These are phyloP conservation scores for Hyphodiscus sp. DNA, from an alignment of 2,329 filamentous ascomycete species.

Conservation along the genomic window DNA sequence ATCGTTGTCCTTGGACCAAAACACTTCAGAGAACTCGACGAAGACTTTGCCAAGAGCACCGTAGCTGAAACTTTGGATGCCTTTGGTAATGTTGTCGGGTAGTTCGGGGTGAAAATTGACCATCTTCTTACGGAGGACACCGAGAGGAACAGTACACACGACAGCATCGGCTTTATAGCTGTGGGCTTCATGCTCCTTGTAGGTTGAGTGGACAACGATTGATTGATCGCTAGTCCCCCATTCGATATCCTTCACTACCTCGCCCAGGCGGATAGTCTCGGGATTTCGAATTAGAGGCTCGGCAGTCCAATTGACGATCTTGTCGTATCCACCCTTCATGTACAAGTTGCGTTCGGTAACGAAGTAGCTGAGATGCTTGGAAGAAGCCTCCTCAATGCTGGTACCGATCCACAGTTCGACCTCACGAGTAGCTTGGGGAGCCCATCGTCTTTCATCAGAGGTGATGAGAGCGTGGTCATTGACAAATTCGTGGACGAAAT, in stretches of 20 bases:
- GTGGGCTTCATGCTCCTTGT: slow-evolving; percentile 17
- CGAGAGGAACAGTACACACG: slow-evolving; percentile 34
- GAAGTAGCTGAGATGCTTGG: slow-evolving; percentile 37
- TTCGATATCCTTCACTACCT: slow-evolving; percentile 33
- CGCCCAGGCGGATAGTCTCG: slow-evolving; percentile 32
- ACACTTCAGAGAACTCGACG: slow-evolving; percentile 37
- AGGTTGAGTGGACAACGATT: slow-evolving; percentile 22
- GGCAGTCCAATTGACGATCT: slow-evolving; percentile 36
- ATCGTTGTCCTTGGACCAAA: slow-evolving; percentile 40
- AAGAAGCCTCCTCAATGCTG: slow-evolving; percentile 35
- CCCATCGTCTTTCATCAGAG: slow-evolving; percentile 37
- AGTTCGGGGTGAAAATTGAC: slow-evolving; percentile 35
- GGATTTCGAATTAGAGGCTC: slow-evolving; percentile 31
- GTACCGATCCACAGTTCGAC: slow-evolving; percentile 39
- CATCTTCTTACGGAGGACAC: slow-evolving; percentile 34
- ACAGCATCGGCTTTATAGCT: slow-evolving; percentile 33
- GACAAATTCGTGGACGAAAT: slow-evolving; percentile 36
- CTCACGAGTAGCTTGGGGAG: slow-evolving; percentile 37
- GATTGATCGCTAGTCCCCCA: slow-evolving; percentile 32
- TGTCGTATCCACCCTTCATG: slow-evolving; percentile 40
- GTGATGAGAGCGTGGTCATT: slow-evolving; percentile 35
- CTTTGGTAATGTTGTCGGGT: slow-evolving; percentile 31
- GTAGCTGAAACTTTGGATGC: slow-evolving; percentile 34
- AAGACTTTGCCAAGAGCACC: slow-evolving; percentile 38
- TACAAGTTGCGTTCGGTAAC: slow-evolving; percentile 38